Evolutionary conservation across 2,329 filamentous ascomycete genomes (phyloP), one percentile per base, ranked within the genome.

Genomic region (Phyllosticta citribraziliensis): DNA sequence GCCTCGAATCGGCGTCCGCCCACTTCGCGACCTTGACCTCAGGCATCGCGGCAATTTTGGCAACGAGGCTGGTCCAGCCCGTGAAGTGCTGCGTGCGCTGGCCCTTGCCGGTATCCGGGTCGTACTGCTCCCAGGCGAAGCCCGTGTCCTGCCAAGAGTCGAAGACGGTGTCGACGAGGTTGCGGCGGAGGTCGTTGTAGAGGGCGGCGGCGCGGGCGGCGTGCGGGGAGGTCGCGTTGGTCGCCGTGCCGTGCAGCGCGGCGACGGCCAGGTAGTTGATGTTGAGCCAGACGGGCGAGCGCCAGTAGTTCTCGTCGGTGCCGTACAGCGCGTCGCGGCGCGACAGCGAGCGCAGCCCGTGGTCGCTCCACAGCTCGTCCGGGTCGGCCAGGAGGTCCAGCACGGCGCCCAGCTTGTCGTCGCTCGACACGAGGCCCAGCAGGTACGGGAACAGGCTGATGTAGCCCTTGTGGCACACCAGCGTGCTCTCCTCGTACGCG

Each of bases 91-190:
- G 91, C 5, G 92, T 97, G 52, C 94, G 83, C 79, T 97, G 93
- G n/a, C 94, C 94, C 58, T 84, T 83, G 54, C 94, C 94, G 3
- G 90, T 96, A 68, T 96, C 91, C 0, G 92, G 91, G 72, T 96
- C 90, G 74, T 97, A 99, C 77, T 99, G 94, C 76, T 99, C 94
- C 93, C 93, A 99, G 0, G 93, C 94, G 72, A 97, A 97, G 19
- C 93, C 93, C 0, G 94, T 97, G 70, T 89, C 84, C 71, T 87
- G 80, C 93, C 93, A 99, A 72, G 86, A 87, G 62, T 86, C 83
- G 78, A 88, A 97, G 14, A 97, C 88, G 1, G 92, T 97, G 57
- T 91, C 83, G 54, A 97, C 88, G 12, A 99, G 77, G 70, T 96
- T 97, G 73, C 82, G 84, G 60, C 94, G 85, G 55, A 97, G 82